Conservation (phyloP, 192 early-diverging fungal genomes). For the Linnemannia schmuckeri region DNA sequence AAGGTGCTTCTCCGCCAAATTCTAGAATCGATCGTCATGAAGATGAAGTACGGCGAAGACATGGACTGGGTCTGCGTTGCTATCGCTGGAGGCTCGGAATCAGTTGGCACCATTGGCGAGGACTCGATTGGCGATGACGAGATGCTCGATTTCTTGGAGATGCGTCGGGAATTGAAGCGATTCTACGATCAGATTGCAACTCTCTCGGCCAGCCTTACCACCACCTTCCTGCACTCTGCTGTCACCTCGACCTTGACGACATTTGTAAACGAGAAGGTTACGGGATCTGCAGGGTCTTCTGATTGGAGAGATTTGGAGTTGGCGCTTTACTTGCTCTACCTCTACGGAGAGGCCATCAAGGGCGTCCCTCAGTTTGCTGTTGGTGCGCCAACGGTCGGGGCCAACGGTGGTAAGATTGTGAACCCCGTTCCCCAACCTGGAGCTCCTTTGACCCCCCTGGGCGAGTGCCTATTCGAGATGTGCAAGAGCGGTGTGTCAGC, state of each 20-base stretch:
- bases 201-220: slow-evolving; percentile 75
- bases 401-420: slow-evolving; percentile 45
- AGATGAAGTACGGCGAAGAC: slow-evolving; percentile 94
- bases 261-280: slow-evolving; percentile 62
- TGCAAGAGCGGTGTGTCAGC: slow-evolving; percentile 70
- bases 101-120: slow-evolving; percentile 46
- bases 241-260: slow-evolving; percentile 74
- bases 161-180: slow-evolving; percentile 63
- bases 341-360: slow-evolving; percentile 79
- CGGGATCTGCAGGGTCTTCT: slow-evolving; percentile 34
- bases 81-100: slow-evolving; percentile 49
- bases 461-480: slow-evolving; percentile 54
- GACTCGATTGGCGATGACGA: slow-evolving; percentile 59
- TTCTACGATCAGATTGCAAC: slow-evolving; percentile 83
- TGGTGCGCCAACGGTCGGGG: slow-evolving; percentile 36
- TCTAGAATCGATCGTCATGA: slow-evolving; percentile 78
- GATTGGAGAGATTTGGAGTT: slow-evolving; percentile 86
- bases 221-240: slow-evolving; percentile 69
- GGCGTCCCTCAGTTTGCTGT: slow-evolving; percentile 62
- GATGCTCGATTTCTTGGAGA: slow-evolving; percentile 63
- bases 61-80: slow-evolving; percentile 70
- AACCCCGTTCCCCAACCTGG: slow-evolving; percentile 35
- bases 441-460: slow-evolving; percentile 43
- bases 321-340: slow-evolving; percentile 78
- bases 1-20: slow-evolving; percentile 66